Base-by-base conservation (phyloP, 2,329 filamentous ascomycete genomes). In the Verticillium nubilum region DNA sequence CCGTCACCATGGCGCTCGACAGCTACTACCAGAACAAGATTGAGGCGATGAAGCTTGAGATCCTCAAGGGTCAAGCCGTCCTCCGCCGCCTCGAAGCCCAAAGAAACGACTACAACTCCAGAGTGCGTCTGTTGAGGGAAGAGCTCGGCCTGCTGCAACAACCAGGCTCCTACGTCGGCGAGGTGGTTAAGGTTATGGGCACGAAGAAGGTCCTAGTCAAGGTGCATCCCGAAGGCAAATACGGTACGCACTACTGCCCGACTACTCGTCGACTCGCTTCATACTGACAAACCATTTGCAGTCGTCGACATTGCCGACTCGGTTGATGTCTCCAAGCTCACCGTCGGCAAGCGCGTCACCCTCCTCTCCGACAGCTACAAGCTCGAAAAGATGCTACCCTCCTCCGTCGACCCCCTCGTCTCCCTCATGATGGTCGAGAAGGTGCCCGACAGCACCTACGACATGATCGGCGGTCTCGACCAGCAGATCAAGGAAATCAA, bases 401-500 rank as follows among this genome's bases (percentile, higher is more conserved):
- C 95, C 59, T 99, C 95, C 23, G 95, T 99, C 72, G 95, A 99
- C 72, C 95, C 95, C 37, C 89, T 99, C 60, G 95, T 99, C 60
- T 99, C 95, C 35, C 90, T 99, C 74, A 99, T 99, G 95, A 99
- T 99, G 95, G 95, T 99, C 57, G 95, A 99, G 75, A 99, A 99
- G 83, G 95, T 99, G 17, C 95, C 95, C 17, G 95, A 99, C 82
- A 97, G 92, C 80, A 99, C 95, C 73, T 99, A 99, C 82, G 95
- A 99, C 79, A 99, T 99, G 95, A 99, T 99, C 74, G 95, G 95
- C 78, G 95, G 95, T 67, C 81, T 99, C 63, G 95, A 99, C 74
- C 94, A 99, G 75, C 95, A 99, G 74, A 98, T 99, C 81, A 98
- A 99, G 80, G 95, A 99, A 75, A 99, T 99, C 83, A 99, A 99